Base-by-base conservation (phyloP, 2,329 filamentous ascomycete species). In the Colletotrichum navitas region DNA sequence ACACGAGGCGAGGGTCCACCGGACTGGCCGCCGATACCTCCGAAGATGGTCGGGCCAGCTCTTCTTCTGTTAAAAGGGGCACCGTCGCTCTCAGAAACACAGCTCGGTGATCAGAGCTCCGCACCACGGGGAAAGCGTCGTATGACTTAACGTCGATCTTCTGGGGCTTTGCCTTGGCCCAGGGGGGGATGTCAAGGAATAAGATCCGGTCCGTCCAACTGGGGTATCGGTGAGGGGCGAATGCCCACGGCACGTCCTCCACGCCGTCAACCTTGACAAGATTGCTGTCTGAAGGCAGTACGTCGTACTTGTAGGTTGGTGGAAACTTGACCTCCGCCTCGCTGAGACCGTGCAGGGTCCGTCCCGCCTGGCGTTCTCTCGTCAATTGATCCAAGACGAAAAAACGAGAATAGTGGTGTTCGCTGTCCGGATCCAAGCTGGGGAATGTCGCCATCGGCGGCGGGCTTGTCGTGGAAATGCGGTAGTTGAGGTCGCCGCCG, bases 121-220 rank as follows among this genome's bases (percentile, higher is more conserved):
- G 86, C 73, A 97, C 88, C 2, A 97, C 83, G 1, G 95, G 94
- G 36, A 98, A 85, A 21, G 93, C 89, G 21, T 90, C 86, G 80
- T 98, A 98, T 32, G 90, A 85, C 32, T 83, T 81, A n/a, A 94
- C 86, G 10, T 84, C 79, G 45, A 90, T 82, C 43, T 77, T 76
- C 12, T 76, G 76, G 5, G 74, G 65, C 58, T 77, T 18, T 74
- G 79, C 77, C 54, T 80, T 80, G 49, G 85, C 78, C 86, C 88
- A 90, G 29, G 80, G 80, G 26, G 88, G 89, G 29, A 87, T 82
- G 63, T 92, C 89, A 3, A 95, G 85, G 80, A 91, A 98, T 26
- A 98, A 84, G 26, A 98, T 91, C 4, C 96, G 90, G 81, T 98
- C 96, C 77, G 94, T 97, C 96, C 95, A 98, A 77, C 92, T 91